Conservation (phyloP, 371 early-diverging fungal species). For the Paraphysoderma sedebokerense region DNA sequence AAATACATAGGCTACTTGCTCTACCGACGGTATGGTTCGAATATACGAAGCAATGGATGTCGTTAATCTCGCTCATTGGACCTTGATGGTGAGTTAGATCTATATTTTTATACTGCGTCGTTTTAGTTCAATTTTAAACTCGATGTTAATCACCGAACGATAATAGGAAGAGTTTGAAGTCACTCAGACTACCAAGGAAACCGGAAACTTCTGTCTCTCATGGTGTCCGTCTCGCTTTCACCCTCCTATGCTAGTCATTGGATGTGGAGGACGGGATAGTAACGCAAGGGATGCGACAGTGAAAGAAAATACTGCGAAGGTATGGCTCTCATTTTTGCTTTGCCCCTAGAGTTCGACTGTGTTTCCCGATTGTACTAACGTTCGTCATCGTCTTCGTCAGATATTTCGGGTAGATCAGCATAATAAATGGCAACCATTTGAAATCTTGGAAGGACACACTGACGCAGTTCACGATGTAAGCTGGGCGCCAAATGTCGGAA, state of each 20-base stretch:
- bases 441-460: slow-evolving; percentile 42
- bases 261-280: too few relatives aligned
- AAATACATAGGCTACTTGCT: slow-evolving; percentile 47
- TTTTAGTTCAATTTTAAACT: too few relatives aligned
- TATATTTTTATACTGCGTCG: too few relatives aligned
- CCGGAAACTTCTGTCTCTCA: slow-evolving; percentile 45
- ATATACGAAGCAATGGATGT: slow-evolving; percentile 82
- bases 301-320: slow-evolving; percentile 55
- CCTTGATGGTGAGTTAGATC: slow-evolving; percentile 39
- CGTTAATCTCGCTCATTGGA: slow-evolving; percentile 62
- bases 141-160: too few relatives aligned
- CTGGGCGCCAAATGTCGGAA: slow-evolving; percentile 77
- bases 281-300: too few relatives aligned
- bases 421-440: slow-evolving; percentile 45
- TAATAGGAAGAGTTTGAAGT: slow-evolving; percentile 28
- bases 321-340: slow-evolving; percentile 12
- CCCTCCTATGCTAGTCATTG: slow-evolving; percentile 68
- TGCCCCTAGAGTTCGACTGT: too few relatives aligned
- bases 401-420: slow-evolving; percentile 13
- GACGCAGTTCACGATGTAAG: slow-evolving; percentile 60
- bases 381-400: too few relatives aligned
- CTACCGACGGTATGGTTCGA: slow-evolving; percentile 71
- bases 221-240: slow-evolving; percentile 77
- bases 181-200: too few relatives aligned
- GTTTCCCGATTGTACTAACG: too few relatives aligned